A percentile compares a stretch with the other conserved stretches of the same genome.
phyloP scores from a whole-genome alignment of 768 basidiomycete species.

The Amyloporia xantha region DNA sequence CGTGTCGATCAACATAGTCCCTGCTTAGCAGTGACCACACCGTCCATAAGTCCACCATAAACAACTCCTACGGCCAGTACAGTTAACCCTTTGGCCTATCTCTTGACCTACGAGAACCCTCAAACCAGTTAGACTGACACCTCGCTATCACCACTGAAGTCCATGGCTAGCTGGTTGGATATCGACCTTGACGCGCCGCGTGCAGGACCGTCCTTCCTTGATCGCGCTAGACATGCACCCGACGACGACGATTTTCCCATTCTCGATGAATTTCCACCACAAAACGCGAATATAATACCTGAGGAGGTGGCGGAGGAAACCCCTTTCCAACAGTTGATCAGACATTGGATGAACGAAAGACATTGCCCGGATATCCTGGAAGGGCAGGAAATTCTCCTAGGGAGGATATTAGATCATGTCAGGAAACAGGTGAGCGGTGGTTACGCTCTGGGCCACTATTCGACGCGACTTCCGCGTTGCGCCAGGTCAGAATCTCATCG shows the following conservation, averaged over 20 bases:
- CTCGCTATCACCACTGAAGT: background rate
- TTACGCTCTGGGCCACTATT: background rate
- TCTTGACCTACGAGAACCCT: background rate
- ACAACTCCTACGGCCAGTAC: background rate
- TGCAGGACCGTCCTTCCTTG: conserved; percentile 24
- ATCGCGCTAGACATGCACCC: conserved; percentile 32
- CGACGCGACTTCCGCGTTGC: too few species aligned
- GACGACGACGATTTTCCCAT: conserved; percentile 32
- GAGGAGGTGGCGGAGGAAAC: conserved; percentile 40
- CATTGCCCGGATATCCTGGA: conserved; percentile 76
- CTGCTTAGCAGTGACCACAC: background rate
- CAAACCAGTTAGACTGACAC: background rate
- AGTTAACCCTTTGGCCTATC: background rate
- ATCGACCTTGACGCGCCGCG: conserved; percentile 2
- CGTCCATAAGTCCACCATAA: background rate
- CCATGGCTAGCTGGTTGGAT: conserved; percentile 4
- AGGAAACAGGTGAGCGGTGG: conserved; percentile 64
- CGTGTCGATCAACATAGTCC: background rate
- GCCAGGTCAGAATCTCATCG: too few species aligned
- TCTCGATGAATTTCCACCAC: conserved; percentile 18
- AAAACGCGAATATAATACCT: conserved; percentile 13
- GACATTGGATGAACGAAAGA: conserved; percentile 84
- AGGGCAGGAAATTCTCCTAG: conserved; percentile 62
- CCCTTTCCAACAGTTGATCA: conserved; percentile 60
- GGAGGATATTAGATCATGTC: conserved; percentile 65